phyloP scores from a whole-genome alignment of 2,329 filamentous ascomycete species.

The Boeremia exigua region DNA sequence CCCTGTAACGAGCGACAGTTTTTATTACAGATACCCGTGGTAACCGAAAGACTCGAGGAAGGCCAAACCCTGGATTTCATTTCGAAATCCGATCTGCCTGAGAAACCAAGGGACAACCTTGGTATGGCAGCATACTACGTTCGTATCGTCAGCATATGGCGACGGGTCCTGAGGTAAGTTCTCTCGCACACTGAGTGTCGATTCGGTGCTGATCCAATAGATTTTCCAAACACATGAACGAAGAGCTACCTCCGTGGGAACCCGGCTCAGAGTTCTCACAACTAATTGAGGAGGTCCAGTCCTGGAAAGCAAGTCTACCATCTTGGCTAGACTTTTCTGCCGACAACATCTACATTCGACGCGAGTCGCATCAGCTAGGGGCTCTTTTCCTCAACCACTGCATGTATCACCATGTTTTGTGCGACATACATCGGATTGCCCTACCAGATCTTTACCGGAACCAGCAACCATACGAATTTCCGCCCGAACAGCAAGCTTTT shows the following conservation, averaged over 20 bases:
- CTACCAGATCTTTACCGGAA: slow-evolving; percentile 41
- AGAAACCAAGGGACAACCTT: slow-evolving; percentile 39
- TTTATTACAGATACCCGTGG: slow-evolving; percentile 37
- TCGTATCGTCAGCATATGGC: slow-evolving; percentile 42
- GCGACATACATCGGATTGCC: slow-evolving; percentile 41
- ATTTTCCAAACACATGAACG: slow-evolving; percentile 42
- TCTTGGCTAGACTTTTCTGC: slow-evolving; percentile 42
- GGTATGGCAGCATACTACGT: slow-evolving; percentile 44
- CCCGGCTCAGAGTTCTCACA: slow-evolving; percentile 35
- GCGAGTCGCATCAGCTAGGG: slow-evolving; percentile 42
- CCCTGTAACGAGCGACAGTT: slow-evolving; percentile 44
- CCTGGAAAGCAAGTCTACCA: slow-evolving; percentile 38
- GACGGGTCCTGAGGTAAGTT: slow-evolving; percentile 36
- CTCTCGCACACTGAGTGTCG: not conserved
- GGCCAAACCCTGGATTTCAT: slow-evolving; percentile 36
- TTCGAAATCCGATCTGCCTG: slow-evolving; percentile 31
- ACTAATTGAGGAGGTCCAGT: slow-evolving; percentile 33
- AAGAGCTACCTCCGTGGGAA: slow-evolving; percentile 40
- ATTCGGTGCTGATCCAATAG: slow-evolving; percentile 9
- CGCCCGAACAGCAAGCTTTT: slow-evolving; percentile 32
- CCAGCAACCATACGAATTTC: slow-evolving; percentile 38
- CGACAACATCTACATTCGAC: slow-evolving; percentile 44
- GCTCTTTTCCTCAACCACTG: slow-evolving; percentile 42
- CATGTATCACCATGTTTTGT: slow-evolving; percentile 45
- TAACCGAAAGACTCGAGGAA: slow-evolving; percentile 36